Evolutionary conservation across 2,329 filamentous ascomycete genomes (phyloP).

Genomic region (Trichoderma sp.): DNA sequence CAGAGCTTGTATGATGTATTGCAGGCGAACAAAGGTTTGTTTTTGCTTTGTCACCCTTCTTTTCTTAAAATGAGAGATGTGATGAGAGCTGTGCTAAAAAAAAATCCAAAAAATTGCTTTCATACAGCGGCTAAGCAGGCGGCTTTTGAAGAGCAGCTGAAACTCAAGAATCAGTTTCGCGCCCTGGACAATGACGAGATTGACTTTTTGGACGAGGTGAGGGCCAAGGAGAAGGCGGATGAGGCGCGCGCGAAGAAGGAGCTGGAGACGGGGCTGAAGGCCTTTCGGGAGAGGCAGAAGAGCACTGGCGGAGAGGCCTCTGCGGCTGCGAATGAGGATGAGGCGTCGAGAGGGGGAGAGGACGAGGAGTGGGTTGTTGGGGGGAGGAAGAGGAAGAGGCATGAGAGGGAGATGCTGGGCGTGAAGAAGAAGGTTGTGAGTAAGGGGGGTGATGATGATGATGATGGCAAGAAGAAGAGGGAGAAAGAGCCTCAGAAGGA

Average conservation of each 20-base stretch:
- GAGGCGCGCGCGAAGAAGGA: conserved; percentile 58
- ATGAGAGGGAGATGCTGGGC: conserved; percentile 40
- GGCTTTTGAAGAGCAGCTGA: conserved; percentile 73
- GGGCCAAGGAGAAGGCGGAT: conserved; percentile 51
- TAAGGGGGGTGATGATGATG: conserved; percentile 23
- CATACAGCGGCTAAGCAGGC: conserved; percentile 74
- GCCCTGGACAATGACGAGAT: conserved; percentile 77
- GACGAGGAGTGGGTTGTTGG: conserved; percentile 39
- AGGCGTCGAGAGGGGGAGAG: conserved; percentile 25
- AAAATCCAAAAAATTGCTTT: neutral
- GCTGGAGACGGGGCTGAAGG: conserved; percentile 57
- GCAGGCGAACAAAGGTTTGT: conserved; percentile 77
- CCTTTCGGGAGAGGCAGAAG: conserved; percentile 57
- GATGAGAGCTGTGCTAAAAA: neutral
- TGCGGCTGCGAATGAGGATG: conserved; percentile 29
- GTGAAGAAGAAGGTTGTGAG: conserved; percentile 33
- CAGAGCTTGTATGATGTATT: conserved; percentile 72
- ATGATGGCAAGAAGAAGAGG: neutral
- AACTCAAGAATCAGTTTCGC: conserved; percentile 75
- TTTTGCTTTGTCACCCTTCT: neutral
- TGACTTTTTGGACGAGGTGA: conserved; percentile 68
- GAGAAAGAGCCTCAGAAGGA: conserved; percentile 13
- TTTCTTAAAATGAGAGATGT: neutral
- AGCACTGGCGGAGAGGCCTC: conserved; percentile 29
- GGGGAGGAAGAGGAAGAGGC: conserved; percentile 43